phyloP scores from a whole-genome alignment of 805 yeast genomes.

The Starmera dryadoides region DNA sequence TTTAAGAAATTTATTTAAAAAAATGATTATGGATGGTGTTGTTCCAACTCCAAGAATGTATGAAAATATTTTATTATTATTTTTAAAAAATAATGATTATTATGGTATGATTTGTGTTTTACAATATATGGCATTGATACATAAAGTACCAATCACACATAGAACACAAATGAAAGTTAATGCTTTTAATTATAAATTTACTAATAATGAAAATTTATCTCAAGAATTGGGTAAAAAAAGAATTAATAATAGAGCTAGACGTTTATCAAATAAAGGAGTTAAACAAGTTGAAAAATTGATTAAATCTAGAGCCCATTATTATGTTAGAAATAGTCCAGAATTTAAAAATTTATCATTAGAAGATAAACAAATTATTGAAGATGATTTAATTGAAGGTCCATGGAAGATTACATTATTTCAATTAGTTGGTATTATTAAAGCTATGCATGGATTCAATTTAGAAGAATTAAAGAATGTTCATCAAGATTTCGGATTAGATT shows the following conservation, averaged over 20 bases:
- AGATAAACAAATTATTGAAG: background rate
- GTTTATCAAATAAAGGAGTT: too few relatives aligned
- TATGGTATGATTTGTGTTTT: constrained; percentile 14
- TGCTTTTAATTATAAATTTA: background rate
- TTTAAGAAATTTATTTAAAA: constrained; percentile 14
- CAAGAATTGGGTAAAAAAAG: too few relatives aligned
- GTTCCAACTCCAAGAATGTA: constrained; percentile 16
- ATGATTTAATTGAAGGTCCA: background rate
- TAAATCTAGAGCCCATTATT: background rate
- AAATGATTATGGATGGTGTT: constrained; percentile 17
- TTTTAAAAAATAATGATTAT: constrained; percentile 8
- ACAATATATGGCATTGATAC: constrained; percentile 15
- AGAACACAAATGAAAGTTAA: background rate
- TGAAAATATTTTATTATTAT: constrained; percentile 10
- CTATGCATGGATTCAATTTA: background rate
- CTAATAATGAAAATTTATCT: background rate
- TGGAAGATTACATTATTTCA: background rate
- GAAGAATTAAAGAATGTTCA: background rate
- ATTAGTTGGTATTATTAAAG: background rate
- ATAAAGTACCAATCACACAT: constrained; percentile 1
- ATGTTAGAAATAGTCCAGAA: background rate
- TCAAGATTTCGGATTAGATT: background rate
- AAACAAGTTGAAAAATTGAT: too few relatives aligned
- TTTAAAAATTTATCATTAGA: background rate
- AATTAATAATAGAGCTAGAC: too few relatives aligned